Evolutionary conservation across 805 yeast species (phyloP).

Genomic region (Candida hungchunana): DNA sequence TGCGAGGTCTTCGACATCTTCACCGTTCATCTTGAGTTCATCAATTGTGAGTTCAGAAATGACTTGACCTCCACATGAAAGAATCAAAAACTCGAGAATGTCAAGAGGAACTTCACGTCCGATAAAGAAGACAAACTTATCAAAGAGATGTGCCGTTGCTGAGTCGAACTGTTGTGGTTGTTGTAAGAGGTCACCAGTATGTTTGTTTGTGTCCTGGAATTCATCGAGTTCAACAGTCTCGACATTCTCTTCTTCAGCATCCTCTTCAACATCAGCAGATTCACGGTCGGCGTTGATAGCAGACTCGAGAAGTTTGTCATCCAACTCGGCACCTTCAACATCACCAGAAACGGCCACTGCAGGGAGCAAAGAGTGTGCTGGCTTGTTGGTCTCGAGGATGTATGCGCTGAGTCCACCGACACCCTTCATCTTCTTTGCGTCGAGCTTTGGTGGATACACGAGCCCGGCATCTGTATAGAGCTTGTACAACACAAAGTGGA

Average conservation of each 20-base stretch:
- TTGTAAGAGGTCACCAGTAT: slow-evolving; percentile 59
- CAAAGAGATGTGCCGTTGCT: slow-evolving; percentile 61
- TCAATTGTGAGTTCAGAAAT: slow-evolving; percentile 87
- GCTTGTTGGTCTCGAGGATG: slow-evolving; percentile 53
- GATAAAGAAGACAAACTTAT: slow-evolving; percentile 73
- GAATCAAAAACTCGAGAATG: slow-evolving; percentile 78
- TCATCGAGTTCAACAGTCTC: slow-evolving; percentile 58
- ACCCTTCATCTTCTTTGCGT: slow-evolving; percentile 62
- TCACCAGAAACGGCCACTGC: slow-evolving; percentile 29
- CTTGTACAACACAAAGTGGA: slow-evolving; percentile 83
- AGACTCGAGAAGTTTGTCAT: slow-evolving; percentile 48
- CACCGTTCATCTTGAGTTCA: slow-evolving; percentile 44
- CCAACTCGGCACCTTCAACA: slow-evolving; percentile 29
- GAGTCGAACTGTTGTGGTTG: slow-evolving; percentile 67
- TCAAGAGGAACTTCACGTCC: slow-evolving; percentile 97
- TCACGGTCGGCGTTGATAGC: slow-evolving; percentile 39
- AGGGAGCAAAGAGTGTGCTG: slow-evolving; percentile 25
- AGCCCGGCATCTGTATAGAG: slow-evolving; percentile 81
- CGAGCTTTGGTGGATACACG: slow-evolving; percentile 87
- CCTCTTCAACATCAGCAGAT: slow-evolving; percentile 34
- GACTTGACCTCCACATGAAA: slow-evolving; percentile 81
- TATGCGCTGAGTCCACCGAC: slow-evolving; percentile 87
- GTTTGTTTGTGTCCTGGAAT: slow-evolving; percentile 60
- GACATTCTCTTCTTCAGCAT: slow-evolving; percentile 36
- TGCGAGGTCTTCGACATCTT: slow-evolving; percentile 43